Percentiles rank a stretch among this genome's conserved stretches.
phyloP scores from a whole-genome alignment of 1,284 basidiomycete species.

The Ustilago cynodontis region DNA sequence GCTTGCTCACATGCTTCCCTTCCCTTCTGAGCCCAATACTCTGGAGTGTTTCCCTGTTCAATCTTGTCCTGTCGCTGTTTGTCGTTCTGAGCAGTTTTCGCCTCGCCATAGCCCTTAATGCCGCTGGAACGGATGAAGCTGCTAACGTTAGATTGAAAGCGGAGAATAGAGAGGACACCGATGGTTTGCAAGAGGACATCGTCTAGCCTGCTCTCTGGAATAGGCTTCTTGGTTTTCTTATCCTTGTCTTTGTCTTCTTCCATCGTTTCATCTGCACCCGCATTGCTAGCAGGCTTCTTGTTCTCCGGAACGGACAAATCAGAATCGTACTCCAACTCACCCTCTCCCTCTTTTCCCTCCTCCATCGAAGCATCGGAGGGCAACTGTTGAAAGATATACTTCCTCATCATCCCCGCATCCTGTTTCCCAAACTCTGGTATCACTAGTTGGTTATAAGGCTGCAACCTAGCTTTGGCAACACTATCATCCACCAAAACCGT shows the following conservation, averaged over 20 bases:
- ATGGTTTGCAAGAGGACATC: conserved; percentile 64
- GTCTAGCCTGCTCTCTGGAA: conserved; percentile 43
- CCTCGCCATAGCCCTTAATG: conserved; percentile 34
- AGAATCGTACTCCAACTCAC: conserved; percentile 36
- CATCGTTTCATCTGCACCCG: background rate
- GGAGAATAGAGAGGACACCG: conserved; percentile 63
- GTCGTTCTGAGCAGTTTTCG: conserved; percentile 15
- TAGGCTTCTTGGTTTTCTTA: conserved; percentile 22
- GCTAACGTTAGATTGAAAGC: conserved; percentile 54
- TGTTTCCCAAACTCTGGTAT: conserved; percentile 60
- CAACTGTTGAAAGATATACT: conserved; percentile 25
- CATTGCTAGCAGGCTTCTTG: background rate
- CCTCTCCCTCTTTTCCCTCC: conserved; percentile 12
- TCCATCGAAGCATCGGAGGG: conserved; percentile 6
- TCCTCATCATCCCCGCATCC: conserved; percentile 29
- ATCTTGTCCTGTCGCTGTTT: background rate
- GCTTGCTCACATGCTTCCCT: conserved; percentile 27
- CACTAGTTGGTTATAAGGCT: conserved; percentile 74
- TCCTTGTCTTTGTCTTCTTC: background rate
- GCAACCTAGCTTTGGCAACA: conserved; percentile 79
- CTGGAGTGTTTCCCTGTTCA: conserved; percentile 19
- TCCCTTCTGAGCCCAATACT: conserved; percentile 38
- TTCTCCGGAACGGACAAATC: conserved; percentile 21
- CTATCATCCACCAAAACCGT: conserved; percentile 87
- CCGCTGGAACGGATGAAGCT: conserved; percentile 54